phyloP scores from a whole-genome alignment of 1,284 basidiomycete genomes.

The Irpex sp. region DNA sequence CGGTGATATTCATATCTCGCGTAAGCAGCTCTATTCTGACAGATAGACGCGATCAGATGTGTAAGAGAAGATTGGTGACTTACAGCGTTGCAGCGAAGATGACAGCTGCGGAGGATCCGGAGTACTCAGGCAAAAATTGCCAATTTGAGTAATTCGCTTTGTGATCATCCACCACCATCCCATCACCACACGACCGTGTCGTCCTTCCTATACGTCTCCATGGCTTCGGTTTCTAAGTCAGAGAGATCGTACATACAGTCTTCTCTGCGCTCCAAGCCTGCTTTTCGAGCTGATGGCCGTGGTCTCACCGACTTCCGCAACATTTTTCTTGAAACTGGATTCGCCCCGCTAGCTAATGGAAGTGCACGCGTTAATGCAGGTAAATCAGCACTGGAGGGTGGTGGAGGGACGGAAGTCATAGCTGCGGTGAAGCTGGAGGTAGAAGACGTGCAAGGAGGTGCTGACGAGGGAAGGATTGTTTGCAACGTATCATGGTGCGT shows the following conservation, averaged over 20 bases:
- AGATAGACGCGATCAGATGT: neutral
- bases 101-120: neutral
- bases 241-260: slow-evolving; percentile 72
- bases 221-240: slow-evolving; percentile 58
- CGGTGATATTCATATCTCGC: no score
- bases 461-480: slow-evolving; percentile 54
- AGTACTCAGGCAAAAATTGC: neutral
- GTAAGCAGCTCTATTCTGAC: neutral
- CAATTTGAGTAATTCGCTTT: neutral
- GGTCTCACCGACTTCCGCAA: slow-evolving; percentile 57
- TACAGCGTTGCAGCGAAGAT: neutral
- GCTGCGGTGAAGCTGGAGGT: slow-evolving; percentile 76
- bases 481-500: slow-evolving; percentile 75
- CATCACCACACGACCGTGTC: neutral
- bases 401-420: slow-evolving; percentile 65
- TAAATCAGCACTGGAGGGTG: slow-evolving; percentile 47
- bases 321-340: slow-evolving; percentile 70
- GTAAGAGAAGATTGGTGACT: no score
- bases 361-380: slow-evolving; percentile 72
- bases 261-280: slow-evolving; percentile 51
- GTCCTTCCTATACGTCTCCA: neutral
- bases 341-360: slow-evolving; percentile 75
- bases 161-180: neutral
- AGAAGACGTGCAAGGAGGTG: slow-evolving; percentile 47
- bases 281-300: slow-evolving; percentile 68